Evolutionary conservation across 176 grass and related monocot species (phyloP), one percentile per base, ranked within the genome.

Genomic region (Musa schizocarpa): DNA sequence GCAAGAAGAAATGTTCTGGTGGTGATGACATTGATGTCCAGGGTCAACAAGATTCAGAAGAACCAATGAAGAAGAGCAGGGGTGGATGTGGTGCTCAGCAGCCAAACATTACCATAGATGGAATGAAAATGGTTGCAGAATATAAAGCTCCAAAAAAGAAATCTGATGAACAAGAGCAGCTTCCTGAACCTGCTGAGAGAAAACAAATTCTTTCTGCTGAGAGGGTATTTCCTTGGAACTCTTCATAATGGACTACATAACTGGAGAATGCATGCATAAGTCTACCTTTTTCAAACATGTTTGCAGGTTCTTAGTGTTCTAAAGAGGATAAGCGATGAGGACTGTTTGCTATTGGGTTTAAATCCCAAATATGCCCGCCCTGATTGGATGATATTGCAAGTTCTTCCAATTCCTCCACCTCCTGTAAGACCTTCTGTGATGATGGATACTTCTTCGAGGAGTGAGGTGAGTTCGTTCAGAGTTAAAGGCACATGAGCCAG

Each of bases 331-430:
- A 98, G 90, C 29, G 94, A 98, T 8, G 94, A 98, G 69, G 94
- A 98, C 77, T 98, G 94, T 67, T 73, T 98, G 59, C 69, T 98
- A 50, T 85, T 98, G 77, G 94, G 94, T 43, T 56, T 93, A 66
- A 91, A 87, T 79, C 86, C 94, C 48, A 98, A 98, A 76, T 98
- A 78, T 85, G 94, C 94, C 53, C 94, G 94, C n/a, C 94, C 94
- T 19, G 94, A 97, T 82, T 97, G 94, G 94, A 97, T 97, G 94
- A 97, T 93, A 83, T 68, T 97, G 52, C 94, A 97, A 93, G 94
- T 97, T 52, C 87, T 97, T 81, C 94, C 94, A 17, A 90, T 97
- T 79, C 94, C 94, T 72, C 94, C 94, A 58, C 94, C 90, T 68
- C 94, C 94, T 82, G 94, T 97, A 74, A 92, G 94, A 81, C 94